Percentiles rank a stretch among this genome's conserved stretches.
Conservation (phyloP, 176 grass and related monocot genomes). For the Rhynchospora tenuis region DNA sequence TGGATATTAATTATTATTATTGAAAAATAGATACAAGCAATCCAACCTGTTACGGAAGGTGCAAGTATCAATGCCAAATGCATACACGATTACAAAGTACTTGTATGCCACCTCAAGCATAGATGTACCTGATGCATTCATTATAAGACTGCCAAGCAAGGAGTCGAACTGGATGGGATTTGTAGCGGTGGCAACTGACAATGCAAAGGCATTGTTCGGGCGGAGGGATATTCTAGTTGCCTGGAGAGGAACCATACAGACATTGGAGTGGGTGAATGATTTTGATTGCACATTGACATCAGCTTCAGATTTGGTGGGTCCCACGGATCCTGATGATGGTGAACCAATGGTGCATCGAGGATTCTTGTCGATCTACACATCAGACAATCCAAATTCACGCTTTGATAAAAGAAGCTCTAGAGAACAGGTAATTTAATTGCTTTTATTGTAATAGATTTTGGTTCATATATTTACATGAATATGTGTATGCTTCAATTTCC, state of each 20-base stretch:
- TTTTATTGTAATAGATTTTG: neutral
- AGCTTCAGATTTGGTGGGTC: constrained; percentile 38
- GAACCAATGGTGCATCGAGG: constrained; percentile 62
- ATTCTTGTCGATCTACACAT: constrained; percentile 70
- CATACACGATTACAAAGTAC: constrained; percentile 52
- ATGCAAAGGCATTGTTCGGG: constrained; percentile 41
- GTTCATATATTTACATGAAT: neutral
- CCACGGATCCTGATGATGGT: neutral
- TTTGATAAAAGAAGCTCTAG: constrained; percentile 68
- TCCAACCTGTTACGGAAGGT: constrained; percentile 36
- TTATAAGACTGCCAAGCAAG: constrained; percentile 36
- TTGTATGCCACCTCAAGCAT: constrained; percentile 66
- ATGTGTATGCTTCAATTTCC: too few relatives aligned
- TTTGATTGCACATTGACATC: constrained; percentile 61
- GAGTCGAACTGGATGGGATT: constrained; percentile 85
- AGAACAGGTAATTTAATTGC: constrained; percentile 49
- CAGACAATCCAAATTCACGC: constrained; percentile 42
- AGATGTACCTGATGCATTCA: constrained; percentile 26
- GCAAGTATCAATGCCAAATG: constrained; percentile 20
- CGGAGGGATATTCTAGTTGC: constrained; percentile 71
- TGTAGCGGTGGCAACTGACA: constrained; percentile 71
- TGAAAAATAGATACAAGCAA: neutral
- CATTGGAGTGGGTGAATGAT: constrained; percentile 58
- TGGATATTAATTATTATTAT: too few relatives aligned
- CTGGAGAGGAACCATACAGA: constrained; percentile 64